These are phyloP conservation scores for Tulasnella sp. DNA, from an alignment of 768 basidiomycete genomes.

Conservation along the genomic window DNA sequence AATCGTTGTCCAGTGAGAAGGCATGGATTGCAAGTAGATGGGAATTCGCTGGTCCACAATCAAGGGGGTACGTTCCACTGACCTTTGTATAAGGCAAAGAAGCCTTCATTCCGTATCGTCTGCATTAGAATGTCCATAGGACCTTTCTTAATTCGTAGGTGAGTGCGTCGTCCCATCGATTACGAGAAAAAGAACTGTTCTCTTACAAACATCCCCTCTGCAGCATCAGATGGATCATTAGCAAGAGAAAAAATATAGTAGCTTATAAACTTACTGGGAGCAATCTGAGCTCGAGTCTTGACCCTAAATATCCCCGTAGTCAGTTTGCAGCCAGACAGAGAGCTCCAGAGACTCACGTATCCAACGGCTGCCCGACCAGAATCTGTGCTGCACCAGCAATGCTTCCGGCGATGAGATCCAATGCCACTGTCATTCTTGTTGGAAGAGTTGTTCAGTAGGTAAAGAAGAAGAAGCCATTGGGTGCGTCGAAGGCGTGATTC, in stretches of 20 bases:
- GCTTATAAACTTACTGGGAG: slow-evolving; percentile 45
- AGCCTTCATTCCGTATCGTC: slow-evolving; percentile 77
- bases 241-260: slow-evolving; percentile 23
- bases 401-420: slow-evolving; percentile 74
- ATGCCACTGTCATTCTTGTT: slow-evolving; percentile 6
- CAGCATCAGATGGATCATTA: neutral
- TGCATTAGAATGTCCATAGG: slow-evolving; percentile 82
- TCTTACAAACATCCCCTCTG: slow-evolving; percentile 84
- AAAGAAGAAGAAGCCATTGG: neutral
- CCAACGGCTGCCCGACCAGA: slow-evolving; percentile 84
- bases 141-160: slow-evolving; percentile 51
- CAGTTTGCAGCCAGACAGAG: neutral
- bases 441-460: neutral
- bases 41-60: neutral
- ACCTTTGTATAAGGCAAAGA: slow-evolving; percentile 95
- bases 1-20: neutral
- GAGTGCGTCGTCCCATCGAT: neutral
- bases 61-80: slow-evolving; percentile 3
- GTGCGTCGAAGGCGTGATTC: no score
- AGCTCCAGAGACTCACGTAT: slow-evolving; percentile 36
- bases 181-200: neutral
- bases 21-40: no score
- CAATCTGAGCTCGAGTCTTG: slow-evolving; percentile 81
- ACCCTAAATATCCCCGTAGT: slow-evolving; percentile 39
- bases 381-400: slow-evolving; percentile 91